phyloP scores from a whole-genome alignment of 768 basidiomycete genomes.

The Rhodotorula kratochvilovae region DNA sequence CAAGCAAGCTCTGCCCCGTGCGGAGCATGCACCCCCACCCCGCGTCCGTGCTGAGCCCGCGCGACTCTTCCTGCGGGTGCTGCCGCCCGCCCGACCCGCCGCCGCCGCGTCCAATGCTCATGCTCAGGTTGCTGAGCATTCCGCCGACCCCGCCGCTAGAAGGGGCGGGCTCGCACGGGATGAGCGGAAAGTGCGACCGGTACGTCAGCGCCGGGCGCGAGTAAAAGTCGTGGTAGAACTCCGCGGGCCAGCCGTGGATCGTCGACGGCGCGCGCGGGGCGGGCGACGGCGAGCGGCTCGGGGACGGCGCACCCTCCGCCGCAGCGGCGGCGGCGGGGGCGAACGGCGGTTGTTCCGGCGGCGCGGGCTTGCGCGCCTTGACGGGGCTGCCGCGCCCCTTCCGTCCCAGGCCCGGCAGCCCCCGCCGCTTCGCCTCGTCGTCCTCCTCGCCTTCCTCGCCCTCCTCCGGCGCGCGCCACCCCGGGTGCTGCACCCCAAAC shows the following conservation, averaged over 20 bases:
- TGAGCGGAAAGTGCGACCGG: slow-evolving; percentile 76
- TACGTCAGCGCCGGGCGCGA: slow-evolving; percentile 89
- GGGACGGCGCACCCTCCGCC: slow-evolving; percentile 37
- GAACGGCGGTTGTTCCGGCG: background rate
- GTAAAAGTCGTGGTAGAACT: slow-evolving; percentile 83
- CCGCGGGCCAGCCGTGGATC: slow-evolving; percentile 60
- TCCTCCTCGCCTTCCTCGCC: background rate
- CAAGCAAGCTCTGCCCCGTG: slow-evolving; percentile 77
- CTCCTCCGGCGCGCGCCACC: slow-evolving; percentile 55
- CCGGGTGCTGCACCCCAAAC: slow-evolving; percentile 78
- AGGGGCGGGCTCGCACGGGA: slow-evolving; percentile 52
- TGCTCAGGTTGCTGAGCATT: slow-evolving; percentile 29
- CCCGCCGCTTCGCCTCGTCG: background rate
- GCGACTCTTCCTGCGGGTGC: slow-evolving; percentile 47
- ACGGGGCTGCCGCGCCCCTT: slow-evolving; percentile 18
- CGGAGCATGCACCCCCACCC: slow-evolving; percentile 92
- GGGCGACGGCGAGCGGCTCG: slow-evolving; percentile 19
- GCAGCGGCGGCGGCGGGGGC: background rate
- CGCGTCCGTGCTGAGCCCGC: slow-evolving; percentile 75
- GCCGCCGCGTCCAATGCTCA: slow-evolving; percentile 55
- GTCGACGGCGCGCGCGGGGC: slow-evolving; percentile 11
- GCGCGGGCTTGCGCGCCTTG: slow-evolving; percentile 10
- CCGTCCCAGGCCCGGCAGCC: background rate
- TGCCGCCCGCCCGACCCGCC: slow-evolving; percentile 48
- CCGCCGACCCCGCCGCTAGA: slow-evolving; percentile 47